Conservation (phyloP, 371 early-diverging fungal species). For the Mucor saturninus region DNA sequence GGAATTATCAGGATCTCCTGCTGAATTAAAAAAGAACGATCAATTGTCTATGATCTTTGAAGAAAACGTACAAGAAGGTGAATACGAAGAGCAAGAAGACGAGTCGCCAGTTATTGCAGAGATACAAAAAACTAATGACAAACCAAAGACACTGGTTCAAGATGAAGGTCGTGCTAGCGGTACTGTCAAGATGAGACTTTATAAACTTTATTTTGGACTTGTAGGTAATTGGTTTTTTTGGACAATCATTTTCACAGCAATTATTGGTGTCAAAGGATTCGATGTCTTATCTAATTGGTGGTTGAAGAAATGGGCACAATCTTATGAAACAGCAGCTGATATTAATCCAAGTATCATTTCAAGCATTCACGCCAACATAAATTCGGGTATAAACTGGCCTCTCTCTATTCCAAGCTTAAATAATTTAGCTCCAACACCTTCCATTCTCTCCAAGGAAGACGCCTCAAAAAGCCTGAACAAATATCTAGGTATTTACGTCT, state of each 20-base stretch:
- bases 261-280: constrained; percentile 38
- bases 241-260: constrained; percentile 34
- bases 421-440: neutral
- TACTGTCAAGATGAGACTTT: constrained; percentile 48
- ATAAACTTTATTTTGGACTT: constrained; percentile 43
- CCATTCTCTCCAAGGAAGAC: neutral
- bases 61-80: neutral
- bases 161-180: constrained; percentile 46
- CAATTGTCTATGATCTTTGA: constrained; percentile 15
- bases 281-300: constrained; percentile 51
- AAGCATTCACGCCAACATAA: too few species aligned
- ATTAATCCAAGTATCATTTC: neutral
- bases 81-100: neutral
- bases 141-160: constrained; percentile 29
- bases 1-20: constrained; percentile 44
- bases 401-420: neutral
- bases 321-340: constrained; percentile 21
- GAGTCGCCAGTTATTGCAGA: neutral
- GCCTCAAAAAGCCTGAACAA: neutral
- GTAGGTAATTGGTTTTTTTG: constrained; percentile 51
- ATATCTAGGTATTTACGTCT: constrained; percentile 46
- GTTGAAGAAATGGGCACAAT: constrained; percentile 55
- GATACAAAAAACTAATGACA: constrained; percentile 4
- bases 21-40: constrained; percentile 52
- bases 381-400: constrained; percentile 14